Percentiles rank a stretch among this genome's conserved stretches.
Conservation (phyloP, 345 rosid species). For the Murraya paniculata region DNA sequence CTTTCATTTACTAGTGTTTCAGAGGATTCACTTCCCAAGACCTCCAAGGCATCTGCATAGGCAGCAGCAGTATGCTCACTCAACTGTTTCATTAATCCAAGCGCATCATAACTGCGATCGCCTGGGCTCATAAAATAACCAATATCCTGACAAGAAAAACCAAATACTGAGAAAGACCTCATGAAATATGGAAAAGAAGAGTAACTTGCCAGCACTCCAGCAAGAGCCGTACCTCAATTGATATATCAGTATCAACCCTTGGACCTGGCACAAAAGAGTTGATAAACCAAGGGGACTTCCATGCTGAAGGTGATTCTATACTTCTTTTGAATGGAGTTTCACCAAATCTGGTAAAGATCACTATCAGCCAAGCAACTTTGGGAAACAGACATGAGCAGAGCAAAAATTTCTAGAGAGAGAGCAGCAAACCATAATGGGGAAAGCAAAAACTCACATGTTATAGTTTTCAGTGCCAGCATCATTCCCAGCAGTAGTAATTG, state of each 20-base stretch:
- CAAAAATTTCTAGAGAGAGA: background rate
- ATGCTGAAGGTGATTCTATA: slow-evolving; percentile 92
- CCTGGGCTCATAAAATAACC: slow-evolving; percentile 89
- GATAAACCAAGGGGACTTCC: slow-evolving; percentile 96
- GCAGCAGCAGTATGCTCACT: slow-evolving; percentile 83
- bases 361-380: slow-evolving; percentile 13
- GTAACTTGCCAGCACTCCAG: background rate
- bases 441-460: slow-evolving; percentile 55
- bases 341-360: slow-evolving; percentile 57
- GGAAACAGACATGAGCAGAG: background rate
- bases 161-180: background rate
- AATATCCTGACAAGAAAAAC: slow-evolving; percentile 59
- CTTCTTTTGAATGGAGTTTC: slow-evolving; percentile 85
- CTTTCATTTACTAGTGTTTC: slow-evolving; percentile 48
- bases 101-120: slow-evolving; percentile 85
- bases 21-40: slow-evolving; percentile 74
- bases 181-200: background rate
- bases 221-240: slow-evolving; percentile 64
- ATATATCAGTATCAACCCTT: slow-evolving; percentile 75
- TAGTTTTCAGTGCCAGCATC: slow-evolving; percentile 48
- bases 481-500: slow-evolving; percentile 30
- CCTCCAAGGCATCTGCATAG: slow-evolving; percentile 91
- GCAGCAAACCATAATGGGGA: slow-evolving; percentile 1
- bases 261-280: slow-evolving; percentile 82
- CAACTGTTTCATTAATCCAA: slow-evolving; percentile 85